Base-by-base conservation (phyloP, 106 monocot species). In the Phalaenopsis aphrodite region DNA sequence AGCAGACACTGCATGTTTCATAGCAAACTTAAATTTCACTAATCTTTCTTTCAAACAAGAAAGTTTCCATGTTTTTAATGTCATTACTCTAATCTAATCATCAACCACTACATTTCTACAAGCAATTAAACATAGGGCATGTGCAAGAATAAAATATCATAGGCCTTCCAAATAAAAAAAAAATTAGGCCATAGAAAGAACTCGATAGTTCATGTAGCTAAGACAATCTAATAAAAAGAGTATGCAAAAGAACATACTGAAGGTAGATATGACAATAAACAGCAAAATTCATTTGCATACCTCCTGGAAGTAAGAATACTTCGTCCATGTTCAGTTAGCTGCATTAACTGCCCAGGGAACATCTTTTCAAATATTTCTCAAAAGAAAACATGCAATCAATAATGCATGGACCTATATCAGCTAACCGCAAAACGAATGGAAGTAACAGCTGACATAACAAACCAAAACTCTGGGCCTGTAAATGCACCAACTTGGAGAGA, bases 271-370 rank as follows among this genome's bases (percentile, higher is more conserved):
- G 5, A 71, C 41, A 81, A 73, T 55, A 42, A 85, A 21, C 72
- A 64, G 46, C 30, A 56, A 3, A 55, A 41, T 41, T 49, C 19
- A 14, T 75, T 21, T 61, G 15, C 55, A 36, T 84, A 95, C 95
- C 95, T 90, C 81, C 87, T 83, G 19, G 90, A 85, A 78, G 86
- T n/a, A 45, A 95, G 64, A 80, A 90, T 52, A 55, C 77, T 87
- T 24, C 92, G 92, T 10, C 95, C 95, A 87, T 83, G 90, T 52
- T 92, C 92, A 38, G 88, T 92, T 81, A 95, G 79, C 45, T 81
- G 86, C 65, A 95, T 79, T 75, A 90, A 76, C 84, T 92, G 95
- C 72, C 90, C 85, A 82, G 92, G 92, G 76, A 84, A 82, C 92
- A 95, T 95, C 79, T 79, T 72, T 39, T 49, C 78, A 42, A 83